These are phyloP conservation scores for Pythium oligandrum DNA, from an alignment of 352 stramenopile genomes.

Conservation along the genomic window DNA sequence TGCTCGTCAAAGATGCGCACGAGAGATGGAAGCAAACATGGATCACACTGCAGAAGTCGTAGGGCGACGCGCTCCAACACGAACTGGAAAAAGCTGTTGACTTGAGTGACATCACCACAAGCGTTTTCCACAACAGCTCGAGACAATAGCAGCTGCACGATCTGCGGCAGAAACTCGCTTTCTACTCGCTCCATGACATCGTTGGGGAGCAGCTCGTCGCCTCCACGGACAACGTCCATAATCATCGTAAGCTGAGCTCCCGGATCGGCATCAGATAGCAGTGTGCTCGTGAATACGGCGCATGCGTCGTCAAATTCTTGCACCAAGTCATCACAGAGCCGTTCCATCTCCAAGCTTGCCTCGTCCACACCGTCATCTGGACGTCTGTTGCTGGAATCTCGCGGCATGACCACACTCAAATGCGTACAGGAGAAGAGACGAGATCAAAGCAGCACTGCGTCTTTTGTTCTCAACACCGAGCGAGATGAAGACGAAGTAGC, in stretches of 20 bases:
- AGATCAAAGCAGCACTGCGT: too few relatives aligned
- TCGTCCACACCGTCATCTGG: constrained; percentile 3
- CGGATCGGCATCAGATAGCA: constrained; percentile 29
- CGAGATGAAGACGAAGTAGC: too few relatives aligned
- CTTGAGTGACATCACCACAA: constrained; percentile 14
- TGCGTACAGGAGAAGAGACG: too few relatives aligned
- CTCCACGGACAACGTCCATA: constrained; percentile 13
- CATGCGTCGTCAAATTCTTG: constrained; percentile 52
- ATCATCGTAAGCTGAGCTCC: constrained; percentile 1
- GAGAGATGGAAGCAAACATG: constrained; percentile 36
- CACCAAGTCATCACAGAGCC: constrained; percentile 30
- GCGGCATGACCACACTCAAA: too few relatives aligned
- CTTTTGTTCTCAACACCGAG: too few relatives aligned
- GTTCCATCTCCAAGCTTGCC: constrained; percentile 6
- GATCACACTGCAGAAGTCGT: constrained; percentile 31
- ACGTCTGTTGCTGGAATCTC: too few relatives aligned
- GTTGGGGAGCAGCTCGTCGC: constrained; percentile 13
- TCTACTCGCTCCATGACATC: constrained; percentile 38
- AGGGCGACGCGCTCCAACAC: constrained; percentile 26
- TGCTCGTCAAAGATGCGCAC: constrained; percentile 54
- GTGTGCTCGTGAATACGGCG: constrained; percentile 31
- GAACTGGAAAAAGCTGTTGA: constrained; percentile 51
- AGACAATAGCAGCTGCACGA: constrained; percentile 47
- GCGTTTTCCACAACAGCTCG: constrained; percentile 17
- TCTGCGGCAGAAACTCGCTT: constrained; percentile 47